Percentiles rank a stretch among this genome's conserved stretches.
These are phyloP conservation scores for Ceratobasidium sp. DNA, from an alignment of 1,284 basidiomycete species.

Conservation along the genomic window DNA sequence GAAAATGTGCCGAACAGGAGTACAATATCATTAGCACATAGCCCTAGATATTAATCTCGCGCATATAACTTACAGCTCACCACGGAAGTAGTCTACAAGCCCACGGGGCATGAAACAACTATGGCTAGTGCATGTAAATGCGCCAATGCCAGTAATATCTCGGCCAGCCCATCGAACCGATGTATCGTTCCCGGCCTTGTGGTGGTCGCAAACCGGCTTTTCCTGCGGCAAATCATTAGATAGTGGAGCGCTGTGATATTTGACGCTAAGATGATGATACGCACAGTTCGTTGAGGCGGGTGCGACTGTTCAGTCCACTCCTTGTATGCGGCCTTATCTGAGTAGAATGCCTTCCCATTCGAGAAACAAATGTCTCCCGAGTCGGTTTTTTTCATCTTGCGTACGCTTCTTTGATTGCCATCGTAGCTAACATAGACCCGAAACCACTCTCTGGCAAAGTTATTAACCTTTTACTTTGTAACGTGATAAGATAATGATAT, in stretches of 20 bases:
- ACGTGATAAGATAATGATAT: too few relatives aligned
- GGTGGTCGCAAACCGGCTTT: constrained; percentile 4
- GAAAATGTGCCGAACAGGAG: too few relatives aligned
- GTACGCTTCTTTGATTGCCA: neutral
- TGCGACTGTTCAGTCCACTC: neutral
- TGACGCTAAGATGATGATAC: neutral
- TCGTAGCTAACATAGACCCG: constrained; percentile 11
- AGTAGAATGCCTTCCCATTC: neutral
- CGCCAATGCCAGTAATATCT: constrained; percentile 26
- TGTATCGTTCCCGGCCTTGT: neutral
- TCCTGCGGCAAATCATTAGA: neutral
- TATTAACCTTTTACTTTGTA: too few relatives aligned
- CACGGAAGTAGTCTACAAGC: neutral
- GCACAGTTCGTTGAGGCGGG: neutral
- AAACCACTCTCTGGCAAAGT: neutral
- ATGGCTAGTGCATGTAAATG: constrained; percentile 15
- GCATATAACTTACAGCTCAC: constrained; percentile 22
- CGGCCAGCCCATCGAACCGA: constrained; percentile 1
- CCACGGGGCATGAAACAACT: constrained; percentile 6
- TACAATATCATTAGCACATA: too few relatives aligned
- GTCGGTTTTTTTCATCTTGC: constrained; percentile 10
- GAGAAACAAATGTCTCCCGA: constrained; percentile 6
- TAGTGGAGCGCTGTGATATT: too few relatives aligned
- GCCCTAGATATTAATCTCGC: too few relatives aligned
- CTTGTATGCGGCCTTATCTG: neutral